These are phyloP conservation scores for Entomortierella parvispora DNA, from an alignment of 192 early-diverging fungal genomes.

Conservation along the genomic window DNA sequence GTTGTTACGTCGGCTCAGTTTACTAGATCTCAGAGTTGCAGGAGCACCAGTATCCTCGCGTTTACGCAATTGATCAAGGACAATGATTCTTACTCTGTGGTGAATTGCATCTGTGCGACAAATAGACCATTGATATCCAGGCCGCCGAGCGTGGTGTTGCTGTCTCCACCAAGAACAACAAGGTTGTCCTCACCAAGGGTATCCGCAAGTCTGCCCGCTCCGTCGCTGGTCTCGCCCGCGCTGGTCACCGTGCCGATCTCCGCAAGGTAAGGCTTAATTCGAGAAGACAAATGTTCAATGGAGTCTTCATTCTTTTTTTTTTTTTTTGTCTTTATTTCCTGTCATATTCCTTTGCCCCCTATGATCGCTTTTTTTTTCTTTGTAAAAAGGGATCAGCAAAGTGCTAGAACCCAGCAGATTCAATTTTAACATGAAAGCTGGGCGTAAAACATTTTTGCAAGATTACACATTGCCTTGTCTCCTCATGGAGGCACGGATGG, in stretches of 20 bases:
- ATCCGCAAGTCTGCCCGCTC: slow-evolving; percentile 71
- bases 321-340: not conserved
- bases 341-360: not conserved
- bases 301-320: not conserved
- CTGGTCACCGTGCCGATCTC: slow-evolving; percentile 79
- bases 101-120: not conserved
- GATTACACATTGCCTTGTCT: slow-evolving; percentile 16
- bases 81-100: not conserved
- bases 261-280: slow-evolving; percentile 57
- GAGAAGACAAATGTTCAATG: not conserved
- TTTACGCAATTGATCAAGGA: no score
- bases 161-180: slow-evolving; percentile 70
- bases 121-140: slow-evolving; percentile 68
- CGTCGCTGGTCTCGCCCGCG: slow-evolving; percentile 67
- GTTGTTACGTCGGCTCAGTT: no score
- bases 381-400: slow-evolving; percentile 11
- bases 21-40: no score
- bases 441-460: slow-evolving; percentile 42
- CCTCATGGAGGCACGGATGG: not conserved
- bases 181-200: slow-evolving; percentile 67
- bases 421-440: slow-evolving; percentile 36
- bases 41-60: no score
- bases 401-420: slow-evolving; percentile 47
- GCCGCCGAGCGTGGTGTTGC: slow-evolving; percentile 72
- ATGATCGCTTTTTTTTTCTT: no score